Base-by-base conservation (phyloP, 306 rosid genomes). In the Pueraria montana region DNA sequence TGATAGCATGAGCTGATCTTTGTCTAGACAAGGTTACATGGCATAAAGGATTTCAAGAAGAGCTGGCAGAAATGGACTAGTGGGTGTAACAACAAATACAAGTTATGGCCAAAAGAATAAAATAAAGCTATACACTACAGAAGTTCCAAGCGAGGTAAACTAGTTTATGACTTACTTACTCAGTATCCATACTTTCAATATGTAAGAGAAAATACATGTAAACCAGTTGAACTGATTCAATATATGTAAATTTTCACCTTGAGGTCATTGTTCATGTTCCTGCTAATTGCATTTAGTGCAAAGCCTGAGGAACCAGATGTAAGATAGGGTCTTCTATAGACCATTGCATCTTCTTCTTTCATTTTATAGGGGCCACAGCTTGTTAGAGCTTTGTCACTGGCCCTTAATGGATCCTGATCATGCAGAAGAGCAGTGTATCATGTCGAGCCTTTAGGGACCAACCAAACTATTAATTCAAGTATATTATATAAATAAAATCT, bases 261-360 rank as follows among this genome's bases (percentile, higher is more conserved):
- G 68, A 92, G 84, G 20, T 89, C 90, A 76, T 92, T 94, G 83
- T 89, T 92, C 98, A 94, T 91, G 62, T 90, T 84, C 80, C 93
- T 90, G 81, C 96, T 90, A 59, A 94, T 87, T 89, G 98, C 98
- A 83, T 94, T 94, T 64, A 94, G 66, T 48, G 98, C 96, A 84
- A 94, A 94, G 24, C 97, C 97, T 17, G 98, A 92, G 14, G 97
- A 93, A 49, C 98, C 97, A 48, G 98, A 94, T 38, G 91, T 90
- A 79, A 94, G 97, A 86, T 94, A 92, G 64, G 98, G 98, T 80
- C 94, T 90, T 90, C 98, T 92, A 63, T 91, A 94, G 50, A 94
- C 97, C 98, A 94, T 94, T 68, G 95, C 92, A 86, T 94, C 97
- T 83, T 92, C 94, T 84, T 94, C 98, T 88, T 92, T 94, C 89